These are phyloP conservation scores for Tuber brumale DNA, from an alignment of 495 filamentous ascomycete species.

Conservation along the genomic window DNA sequence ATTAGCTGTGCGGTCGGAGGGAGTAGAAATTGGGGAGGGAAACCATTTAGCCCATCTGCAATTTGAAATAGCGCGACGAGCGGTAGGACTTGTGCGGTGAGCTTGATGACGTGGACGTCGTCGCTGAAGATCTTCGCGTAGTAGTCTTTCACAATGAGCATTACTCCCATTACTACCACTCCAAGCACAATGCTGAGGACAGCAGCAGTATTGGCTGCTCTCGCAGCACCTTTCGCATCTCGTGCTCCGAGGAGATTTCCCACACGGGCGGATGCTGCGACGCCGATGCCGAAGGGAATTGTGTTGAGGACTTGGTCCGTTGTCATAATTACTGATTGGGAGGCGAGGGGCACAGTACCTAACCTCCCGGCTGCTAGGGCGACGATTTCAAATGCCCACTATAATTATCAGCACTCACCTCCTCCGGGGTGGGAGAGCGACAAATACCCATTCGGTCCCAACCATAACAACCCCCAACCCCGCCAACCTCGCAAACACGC, in stretches of 20 bases:
- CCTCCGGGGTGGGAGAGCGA: neutral
- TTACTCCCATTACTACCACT: slow-evolving; percentile 57
- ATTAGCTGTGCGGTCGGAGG: slow-evolving; percentile 27
- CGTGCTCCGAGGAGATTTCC: slow-evolving; percentile 75
- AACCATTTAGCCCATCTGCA: slow-evolving; percentile 73
- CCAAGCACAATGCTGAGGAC: slow-evolving; percentile 66
- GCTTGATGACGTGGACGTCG: slow-evolving; percentile 62
- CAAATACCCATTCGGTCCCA: slow-evolving; percentile 69
- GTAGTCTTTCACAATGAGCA: slow-evolving; percentile 67
- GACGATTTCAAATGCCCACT: slow-evolving; percentile 93
- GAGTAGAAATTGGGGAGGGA: neutral
- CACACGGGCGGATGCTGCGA: slow-evolving; percentile 71
- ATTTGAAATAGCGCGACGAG: slow-evolving; percentile 92
- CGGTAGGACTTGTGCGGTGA: slow-evolving; percentile 78
- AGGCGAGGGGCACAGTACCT: slow-evolving; percentile 74
- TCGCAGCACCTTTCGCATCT: slow-evolving; percentile 60
- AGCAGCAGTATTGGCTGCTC: slow-evolving; percentile 72
- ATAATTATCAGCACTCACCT: neutral
- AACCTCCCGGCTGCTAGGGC: slow-evolving; percentile 77
- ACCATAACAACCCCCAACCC: slow-evolving; percentile 77
- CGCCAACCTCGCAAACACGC: slow-evolving; percentile 71
- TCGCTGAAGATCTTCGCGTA: slow-evolving; percentile 84
- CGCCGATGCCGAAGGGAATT: slow-evolving; percentile 83
- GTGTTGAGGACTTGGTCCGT: slow-evolving; percentile 89
- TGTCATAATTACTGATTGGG: slow-evolving; percentile 92